These are phyloP conservation scores for Russula ochroleuca DNA, from an alignment of 768 basidiomycete genomes.

Conservation along the genomic window DNA sequence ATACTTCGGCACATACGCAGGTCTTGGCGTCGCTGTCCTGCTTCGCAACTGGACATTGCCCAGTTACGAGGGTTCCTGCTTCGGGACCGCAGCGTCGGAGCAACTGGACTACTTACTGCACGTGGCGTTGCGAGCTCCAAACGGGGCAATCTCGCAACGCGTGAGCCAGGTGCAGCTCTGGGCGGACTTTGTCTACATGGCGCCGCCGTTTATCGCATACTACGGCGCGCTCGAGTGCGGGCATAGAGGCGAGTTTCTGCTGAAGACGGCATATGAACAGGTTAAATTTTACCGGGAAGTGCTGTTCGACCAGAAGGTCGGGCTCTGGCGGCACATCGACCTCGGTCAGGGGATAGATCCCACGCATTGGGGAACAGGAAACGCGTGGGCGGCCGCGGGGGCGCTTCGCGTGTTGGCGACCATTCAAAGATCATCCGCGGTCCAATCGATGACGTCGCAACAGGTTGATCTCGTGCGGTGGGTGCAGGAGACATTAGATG, in stretches of 20 bases:
- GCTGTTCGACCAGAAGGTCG: constrained; percentile 41
- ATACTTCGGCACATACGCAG: constrained; percentile 29
- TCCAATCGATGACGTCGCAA: constrained; percentile 37
- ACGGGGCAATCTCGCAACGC: constrained; percentile 61
- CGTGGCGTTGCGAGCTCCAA: constrained; percentile 40
- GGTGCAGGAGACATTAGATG: constrained; percentile 48
- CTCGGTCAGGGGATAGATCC: constrained; percentile 45
- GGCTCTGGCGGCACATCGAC: constrained; percentile 55
- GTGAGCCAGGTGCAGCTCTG: constrained; percentile 51
- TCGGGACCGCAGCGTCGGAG: constrained; percentile 40
- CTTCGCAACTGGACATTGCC: constrained; percentile 51
- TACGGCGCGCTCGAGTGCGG: constrained; percentile 47
- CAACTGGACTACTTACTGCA: constrained; percentile 49
- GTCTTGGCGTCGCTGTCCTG: constrained; percentile 50
- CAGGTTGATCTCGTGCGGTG: constrained; percentile 46
- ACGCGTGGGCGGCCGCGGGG: constrained; percentile 69
- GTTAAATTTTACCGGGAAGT: constrained; percentile 50
- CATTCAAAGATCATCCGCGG: constrained; percentile 42
- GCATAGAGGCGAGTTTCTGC: constrained; percentile 34
- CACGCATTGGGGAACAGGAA: constrained; percentile 60
- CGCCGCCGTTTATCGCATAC: constrained; percentile 63
- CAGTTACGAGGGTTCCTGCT: constrained; percentile 34
- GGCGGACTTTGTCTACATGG: constrained; percentile 61
- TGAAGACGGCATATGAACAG: constrained; percentile 54
- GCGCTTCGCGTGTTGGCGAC: constrained; percentile 58